Base-by-base conservation (phyloP, 2,329 filamentous ascomycete species). In the Tothia fuscella region DNA sequence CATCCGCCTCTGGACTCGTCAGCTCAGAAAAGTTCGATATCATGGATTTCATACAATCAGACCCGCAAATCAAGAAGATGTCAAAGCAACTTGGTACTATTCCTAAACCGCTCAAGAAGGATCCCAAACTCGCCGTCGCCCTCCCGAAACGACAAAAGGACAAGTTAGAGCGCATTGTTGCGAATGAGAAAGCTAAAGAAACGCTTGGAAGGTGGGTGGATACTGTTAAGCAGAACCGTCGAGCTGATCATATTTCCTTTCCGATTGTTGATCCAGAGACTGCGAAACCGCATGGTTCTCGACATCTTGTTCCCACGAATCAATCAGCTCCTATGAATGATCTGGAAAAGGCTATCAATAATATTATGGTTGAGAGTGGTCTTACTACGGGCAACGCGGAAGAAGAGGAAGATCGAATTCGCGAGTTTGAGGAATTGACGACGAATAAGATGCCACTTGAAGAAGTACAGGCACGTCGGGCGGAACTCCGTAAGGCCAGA, bases 161-260 rank as follows among this genome's bases (percentile, higher is more conserved):
- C 56, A 78, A 79, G 38, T 63, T 95, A 13, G 81, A 93, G 53
- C 83, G 91, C 39, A 68, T 70, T 40, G 86, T 78, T 19, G 91
- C 91, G 3, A 93, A 88, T 52, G 78, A 87, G 26, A 88, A 94
- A 67, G 88, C 86, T 38, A 94, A 93, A 53, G 81, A 95, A 60
- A 89, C 87, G 0, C 68, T 98, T 20, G 78, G 84, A 48, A 78
- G 86, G 52, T 98, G 91, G 91, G 81, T 81, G 24, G 89, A 95
- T 46, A 96, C 91, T 0, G 87, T 98, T 54, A 93, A 95, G 63
- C 78, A 85, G 24, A 95, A 95, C 60, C 81, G 91, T 46, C 75
- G 86, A 51, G 88, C 89, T 1, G 91, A 96, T 48, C 86, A 94
- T 58, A 68, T 98, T 10, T 71, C 80, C 16, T 98, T 98, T 54